Evolutionary conservation across 2,329 filamentous ascomycete genomes (phyloP), one percentile per base, ranked within the genome.

Genomic region (Alternaria triticina): DNA sequence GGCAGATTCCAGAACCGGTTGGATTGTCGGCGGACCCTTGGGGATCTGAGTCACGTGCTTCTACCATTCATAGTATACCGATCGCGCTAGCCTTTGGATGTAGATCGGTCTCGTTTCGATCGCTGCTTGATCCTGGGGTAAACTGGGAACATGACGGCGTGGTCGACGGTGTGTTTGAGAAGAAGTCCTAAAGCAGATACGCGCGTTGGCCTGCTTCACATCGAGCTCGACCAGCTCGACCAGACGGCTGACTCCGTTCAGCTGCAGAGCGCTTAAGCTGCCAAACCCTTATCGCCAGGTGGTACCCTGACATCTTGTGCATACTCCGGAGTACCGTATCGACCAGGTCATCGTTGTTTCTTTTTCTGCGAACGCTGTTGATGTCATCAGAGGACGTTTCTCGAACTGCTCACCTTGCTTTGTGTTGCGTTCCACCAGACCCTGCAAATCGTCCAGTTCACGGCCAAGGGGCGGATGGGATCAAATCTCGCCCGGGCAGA

Each of bases 21-120:
- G 22, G 20, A 17, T 23, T 54, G 43, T 30, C 45, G 15, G 33
- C 20, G 20, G 40, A 40, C 17, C n/a, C 27, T 20, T 51, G 22
- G 47, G n/a, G n/a, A 50, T 30, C 20, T 45, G 47, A 40, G 44
- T 44, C 15, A 49, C 44, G 22, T 36, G 47, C 17, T n/a, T 25
- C 17, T 27, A n/a, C 28, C 45, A 25, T 33, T 30, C 17, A 25
- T 51, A 57, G 28, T 28, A 49, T 5, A 50, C 25, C 65, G 65
- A 67, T 67, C 65, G 65, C 62, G 28, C 65, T 67, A 67, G 36
- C 56, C 40, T 62, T 65, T 67, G 52, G 43, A 62, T 13, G 44
- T 44, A 55, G 54, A 58, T 54, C 56, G 23, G 51, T 43, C 33
- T 30, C 33, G 47, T 27, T 23, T 33, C 25, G 43, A 44, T 44